phyloP scores from a whole-genome alignment of 495 filamentous ascomycete species.

The Letharia lupina region DNA sequence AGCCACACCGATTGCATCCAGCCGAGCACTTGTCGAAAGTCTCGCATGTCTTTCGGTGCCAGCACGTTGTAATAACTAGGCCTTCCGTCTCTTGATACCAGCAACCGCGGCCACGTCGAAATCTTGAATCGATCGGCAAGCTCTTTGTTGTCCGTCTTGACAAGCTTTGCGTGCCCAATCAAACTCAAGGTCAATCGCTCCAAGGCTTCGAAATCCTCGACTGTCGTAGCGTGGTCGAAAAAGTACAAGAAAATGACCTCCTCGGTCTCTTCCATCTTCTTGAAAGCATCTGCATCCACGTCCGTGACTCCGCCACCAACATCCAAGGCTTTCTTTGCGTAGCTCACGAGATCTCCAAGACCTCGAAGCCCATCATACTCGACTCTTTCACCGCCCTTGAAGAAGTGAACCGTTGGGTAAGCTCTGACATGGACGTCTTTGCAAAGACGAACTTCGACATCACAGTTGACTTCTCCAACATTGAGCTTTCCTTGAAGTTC shows the following conservation, averaged over 20 bases:
- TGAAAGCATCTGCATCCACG: conserved; percentile 65
- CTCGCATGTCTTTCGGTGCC: conserved; percentile 81
- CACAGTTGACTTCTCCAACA: conserved; percentile 94
- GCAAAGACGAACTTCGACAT: conserved; percentile 72
- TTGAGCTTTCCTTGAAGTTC: conserved; percentile 83
- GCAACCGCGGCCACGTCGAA: conserved; percentile 82
- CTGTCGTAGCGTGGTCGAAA: conserved; percentile 88
- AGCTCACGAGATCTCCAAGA: conserved; percentile 79
- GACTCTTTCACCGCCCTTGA: conserved; percentile 81
- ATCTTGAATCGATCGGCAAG: conserved; percentile 82
- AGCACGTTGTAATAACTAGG: conserved; percentile 81
- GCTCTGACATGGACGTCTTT: conserved; percentile 71
- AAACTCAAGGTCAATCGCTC: conserved; percentile 78
- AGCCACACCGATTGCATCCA: conserved; percentile 98
- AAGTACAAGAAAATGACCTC: conserved; percentile 96
- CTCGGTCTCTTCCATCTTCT: conserved; percentile 81
- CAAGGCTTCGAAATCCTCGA: conserved; percentile 81
- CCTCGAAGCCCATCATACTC: conserved; percentile 92
- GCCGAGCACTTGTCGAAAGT: conserved; percentile 64
- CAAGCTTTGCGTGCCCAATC: conserved; percentile 83
- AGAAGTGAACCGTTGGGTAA: conserved; percentile 88
- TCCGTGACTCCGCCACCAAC: conserved; percentile 68
- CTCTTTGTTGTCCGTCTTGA: conserved; percentile 70
- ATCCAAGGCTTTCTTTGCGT: conserved; percentile 77
- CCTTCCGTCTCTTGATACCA: conserved; percentile 82